Base-by-base conservation (phyloP, 768 basidiomycete genomes). In the Mycena indigotica region DNA sequence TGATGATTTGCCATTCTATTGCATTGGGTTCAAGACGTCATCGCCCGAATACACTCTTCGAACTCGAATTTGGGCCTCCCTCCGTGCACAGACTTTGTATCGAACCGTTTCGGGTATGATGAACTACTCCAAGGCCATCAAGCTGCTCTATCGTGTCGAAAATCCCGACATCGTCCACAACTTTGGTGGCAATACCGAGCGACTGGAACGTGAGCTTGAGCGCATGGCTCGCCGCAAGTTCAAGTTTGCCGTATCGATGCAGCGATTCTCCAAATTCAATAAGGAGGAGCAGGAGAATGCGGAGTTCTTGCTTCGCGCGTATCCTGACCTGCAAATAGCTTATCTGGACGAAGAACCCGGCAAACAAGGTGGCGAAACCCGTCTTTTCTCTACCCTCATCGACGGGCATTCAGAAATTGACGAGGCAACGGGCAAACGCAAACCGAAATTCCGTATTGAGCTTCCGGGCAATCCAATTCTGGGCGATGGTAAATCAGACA, bases 81-180 rank as follows among this genome's bases (percentile, higher is more conserved):
- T 99, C 25, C 93, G 97, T 53, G 95, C 95, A 4, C 97, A 99
- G 75, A 99, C 97, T 0, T 84, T 99, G 28, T 99, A 99, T 74
- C 89, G 97, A 61, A 99, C 97, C 12, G 94, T 98, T 19, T 98
- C 97, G 4, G 97, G 97, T 60, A 98, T 99, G 93, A 98, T 99
- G 97, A 98, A 99, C 78, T 99, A 99, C 76, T 91, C 94, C 67
- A 99, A 99, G 77, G 97, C 97, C 24, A 96, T 99, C 87, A 99
- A 99, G 74, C 83, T 99, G 32, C 84, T 98, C 19, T 98, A 98
- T 73, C 92, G 97, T 30, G 96, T 99, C 60, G 97, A 98, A 76
- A 98, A 98, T 73, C 97, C 97, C 6, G 93, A 94, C 71, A 90
- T 98, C 55, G 97, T 99, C 2, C 94, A 98, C 70, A 84, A 85